These are phyloP conservation scores for Fusarium napiforme DNA, from an alignment of 2,329 filamentous ascomycete species.

Conservation along the genomic window DNA sequence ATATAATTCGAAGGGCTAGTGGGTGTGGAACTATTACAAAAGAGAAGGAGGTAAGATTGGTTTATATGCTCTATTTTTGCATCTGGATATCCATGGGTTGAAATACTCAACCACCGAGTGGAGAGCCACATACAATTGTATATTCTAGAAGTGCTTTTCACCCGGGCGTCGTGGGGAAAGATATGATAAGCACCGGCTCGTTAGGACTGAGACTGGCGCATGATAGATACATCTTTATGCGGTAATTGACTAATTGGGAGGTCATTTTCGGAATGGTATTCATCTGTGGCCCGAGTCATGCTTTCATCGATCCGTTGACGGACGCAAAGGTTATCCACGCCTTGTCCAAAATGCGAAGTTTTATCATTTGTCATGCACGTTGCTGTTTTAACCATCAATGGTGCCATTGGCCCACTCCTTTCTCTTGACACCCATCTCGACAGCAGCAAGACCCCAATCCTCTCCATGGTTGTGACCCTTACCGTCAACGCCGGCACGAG, in stretches of 20 bases:
- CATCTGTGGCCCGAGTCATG: conserved; percentile 3
- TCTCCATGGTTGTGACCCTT: conserved; percentile 90
- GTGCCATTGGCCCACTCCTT: conserved; percentile 82
- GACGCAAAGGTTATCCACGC: background rate
- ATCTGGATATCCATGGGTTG: conserved; percentile 42
- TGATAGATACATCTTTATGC: conserved; percentile 47
- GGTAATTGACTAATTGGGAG: conserved; percentile 47
- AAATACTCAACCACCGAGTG: conserved; percentile 32
- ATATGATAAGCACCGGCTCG: conserved; percentile 40
- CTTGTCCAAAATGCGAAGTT: background rate
- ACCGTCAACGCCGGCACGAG: conserved; percentile 79
- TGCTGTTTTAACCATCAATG: conserved; percentile 55
- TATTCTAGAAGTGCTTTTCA: conserved; percentile 46
- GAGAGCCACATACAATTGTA: conserved; percentile 41
- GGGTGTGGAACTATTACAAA: conserved; percentile 31
- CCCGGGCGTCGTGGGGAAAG: conserved; percentile 45
- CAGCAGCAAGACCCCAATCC: conserved; percentile 94
- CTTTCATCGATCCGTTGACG: conserved; percentile 5
- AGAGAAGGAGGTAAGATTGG: conserved; percentile 43
- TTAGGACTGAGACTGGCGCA: conserved; percentile 43
- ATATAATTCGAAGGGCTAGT: conserved; percentile 49
- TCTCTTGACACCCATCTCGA: conserved; percentile 92
- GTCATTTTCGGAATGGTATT: conserved; percentile 24
- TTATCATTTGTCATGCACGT: conserved; percentile 17
- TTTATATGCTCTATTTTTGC: conserved; percentile 43